Conservation (phyloP, 768 basidiomycete species). For the Calocybe cyanea region DNA sequence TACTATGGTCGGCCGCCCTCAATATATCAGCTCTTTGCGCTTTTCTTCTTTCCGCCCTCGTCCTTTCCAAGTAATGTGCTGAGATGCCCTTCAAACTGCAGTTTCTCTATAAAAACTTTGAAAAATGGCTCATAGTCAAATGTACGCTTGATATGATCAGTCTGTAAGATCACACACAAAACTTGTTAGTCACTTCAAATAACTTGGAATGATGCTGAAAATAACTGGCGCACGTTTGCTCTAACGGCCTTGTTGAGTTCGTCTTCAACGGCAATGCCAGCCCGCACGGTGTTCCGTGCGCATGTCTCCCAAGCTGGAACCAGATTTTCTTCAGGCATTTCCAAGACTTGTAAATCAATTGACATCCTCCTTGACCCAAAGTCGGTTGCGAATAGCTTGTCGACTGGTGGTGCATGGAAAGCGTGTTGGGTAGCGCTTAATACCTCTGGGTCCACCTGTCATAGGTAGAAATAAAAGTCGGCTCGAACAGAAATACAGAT, state of each 20-base stretch:
- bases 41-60: conserved; percentile 19
- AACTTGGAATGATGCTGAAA: neutral
- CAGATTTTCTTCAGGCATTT: conserved; percentile 36
- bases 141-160: conserved; percentile 54
- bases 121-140: conserved; percentile 65
- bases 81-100: conserved; percentile 46
- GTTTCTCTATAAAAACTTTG: conserved; percentile 34
- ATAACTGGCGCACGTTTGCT: conserved; percentile 37
- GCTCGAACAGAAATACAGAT: no score
- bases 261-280: conserved; percentile 44
- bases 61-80: conserved; percentile 38
- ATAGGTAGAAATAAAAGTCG: neutral
- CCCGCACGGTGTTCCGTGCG: conserved; percentile 34
- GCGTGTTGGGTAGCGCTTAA: conserved; percentile 23
- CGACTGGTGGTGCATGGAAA: conserved; percentile 24
- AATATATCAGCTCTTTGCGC: neutral
- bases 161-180: conserved; percentile 31
- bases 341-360: conserved; percentile 38
- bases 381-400: conserved; percentile 33
- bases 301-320: conserved; percentile 44
- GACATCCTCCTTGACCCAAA: conserved; percentile 44
- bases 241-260: conserved; percentile 40
- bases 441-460: conserved; percentile 38
- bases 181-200: neutral
- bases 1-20: no score